Evolutionary conservation across 2,329 filamentous ascomycete species (phyloP).

Genomic region (Ascochyta lentis): DNA sequence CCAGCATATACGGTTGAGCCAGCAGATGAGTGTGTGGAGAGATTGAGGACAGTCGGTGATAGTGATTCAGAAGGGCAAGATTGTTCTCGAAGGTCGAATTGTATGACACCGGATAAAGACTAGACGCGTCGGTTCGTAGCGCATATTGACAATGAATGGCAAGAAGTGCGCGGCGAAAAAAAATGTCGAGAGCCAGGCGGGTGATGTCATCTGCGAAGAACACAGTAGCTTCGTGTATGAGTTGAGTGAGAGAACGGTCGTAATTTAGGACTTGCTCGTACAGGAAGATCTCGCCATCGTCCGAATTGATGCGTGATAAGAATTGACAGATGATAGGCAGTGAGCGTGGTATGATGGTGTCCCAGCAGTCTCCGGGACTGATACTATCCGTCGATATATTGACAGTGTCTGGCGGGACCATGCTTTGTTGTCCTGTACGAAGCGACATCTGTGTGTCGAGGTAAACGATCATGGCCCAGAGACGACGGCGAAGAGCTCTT

Average conservation of each 20-base stretch:
- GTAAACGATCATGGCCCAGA: constrained; percentile 30
- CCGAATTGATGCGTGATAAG: constrained; percentile 19
- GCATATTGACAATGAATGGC: constrained; percentile 37
- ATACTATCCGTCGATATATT: neutral
- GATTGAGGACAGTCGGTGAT: constrained; percentile 32
- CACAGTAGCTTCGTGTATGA: constrained; percentile 14
- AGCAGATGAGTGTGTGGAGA: constrained; percentile 21
- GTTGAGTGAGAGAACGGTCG: constrained; percentile 18
- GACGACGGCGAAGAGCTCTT: constrained; percentile 14
- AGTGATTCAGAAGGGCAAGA: constrained; percentile 38
- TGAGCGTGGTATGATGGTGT: constrained; percentile 19
- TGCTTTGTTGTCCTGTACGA: constrained; percentile 27
- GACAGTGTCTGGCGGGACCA: constrained; percentile 17
- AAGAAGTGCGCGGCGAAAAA: constrained; percentile 36
- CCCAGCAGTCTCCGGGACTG: constrained; percentile 18
- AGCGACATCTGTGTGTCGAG: constrained; percentile 28
- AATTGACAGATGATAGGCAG: constrained; percentile 24
- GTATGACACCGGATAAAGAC: constrained; percentile 37
- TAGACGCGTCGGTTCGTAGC: constrained; percentile 24
- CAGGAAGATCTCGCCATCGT: constrained; percentile 15
- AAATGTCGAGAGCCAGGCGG: constrained; percentile 30
- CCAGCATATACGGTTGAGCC: constrained; percentile 29
- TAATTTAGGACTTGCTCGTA: constrained; percentile 31
- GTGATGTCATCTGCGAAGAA: constrained; percentile 18
- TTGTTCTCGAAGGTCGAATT: constrained; percentile 43